Percentiles rank a stretch among this genome's conserved stretches.
Evolutionary conservation across 1,284 basidiomycete species (phyloP).

Genomic region (Macrocybe sp.): DNA sequence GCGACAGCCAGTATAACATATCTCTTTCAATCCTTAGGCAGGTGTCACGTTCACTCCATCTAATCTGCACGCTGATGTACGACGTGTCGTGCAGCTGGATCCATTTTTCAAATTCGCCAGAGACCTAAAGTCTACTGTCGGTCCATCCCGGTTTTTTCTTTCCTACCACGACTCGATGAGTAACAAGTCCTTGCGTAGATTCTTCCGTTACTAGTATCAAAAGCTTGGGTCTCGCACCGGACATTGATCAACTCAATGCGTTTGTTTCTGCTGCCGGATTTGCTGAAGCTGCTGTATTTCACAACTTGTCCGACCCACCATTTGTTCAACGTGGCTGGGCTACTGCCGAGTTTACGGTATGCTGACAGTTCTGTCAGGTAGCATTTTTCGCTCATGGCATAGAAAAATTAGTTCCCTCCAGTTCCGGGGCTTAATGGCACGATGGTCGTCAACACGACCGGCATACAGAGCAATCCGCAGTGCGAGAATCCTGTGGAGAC

Average conservation of each 20-base stretch:
- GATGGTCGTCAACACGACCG: constrained; percentile 48
- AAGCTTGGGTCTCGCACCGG: constrained; percentile 37
- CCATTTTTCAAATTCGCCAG: constrained; percentile 49
- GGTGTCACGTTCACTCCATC: constrained; percentile 1
- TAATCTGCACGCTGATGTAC: neutral
- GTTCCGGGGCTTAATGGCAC: constrained; percentile 43
- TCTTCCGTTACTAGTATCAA: constrained; percentile 33
- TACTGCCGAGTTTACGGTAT: constrained; percentile 42
- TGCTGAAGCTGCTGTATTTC: constrained; percentile 36
- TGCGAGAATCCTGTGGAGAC: constrained; percentile 38
- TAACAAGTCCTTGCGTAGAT: constrained; percentile 21
- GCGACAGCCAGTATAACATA: constrained; percentile 37
- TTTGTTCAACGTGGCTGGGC: constrained; percentile 48
- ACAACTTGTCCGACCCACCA: constrained; percentile 45
- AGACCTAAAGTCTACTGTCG: constrained; percentile 31
- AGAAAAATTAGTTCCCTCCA: constrained; percentile 30
- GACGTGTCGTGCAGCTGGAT: constrained; percentile 33
- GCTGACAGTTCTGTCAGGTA: constrained; percentile 4
- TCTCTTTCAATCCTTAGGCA: constrained; percentile 47
- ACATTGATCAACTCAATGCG: constrained; percentile 38
- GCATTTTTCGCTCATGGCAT: neutral
- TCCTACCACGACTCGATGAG: neutral
- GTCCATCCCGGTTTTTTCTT: constrained; percentile 4
- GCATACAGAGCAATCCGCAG: constrained; percentile 40
- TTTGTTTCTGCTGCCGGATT: constrained; percentile 57